phyloP scores from a whole-genome alignment of 2,329 filamentous ascomycete genomes.

The Cercospora sp. region DNA sequence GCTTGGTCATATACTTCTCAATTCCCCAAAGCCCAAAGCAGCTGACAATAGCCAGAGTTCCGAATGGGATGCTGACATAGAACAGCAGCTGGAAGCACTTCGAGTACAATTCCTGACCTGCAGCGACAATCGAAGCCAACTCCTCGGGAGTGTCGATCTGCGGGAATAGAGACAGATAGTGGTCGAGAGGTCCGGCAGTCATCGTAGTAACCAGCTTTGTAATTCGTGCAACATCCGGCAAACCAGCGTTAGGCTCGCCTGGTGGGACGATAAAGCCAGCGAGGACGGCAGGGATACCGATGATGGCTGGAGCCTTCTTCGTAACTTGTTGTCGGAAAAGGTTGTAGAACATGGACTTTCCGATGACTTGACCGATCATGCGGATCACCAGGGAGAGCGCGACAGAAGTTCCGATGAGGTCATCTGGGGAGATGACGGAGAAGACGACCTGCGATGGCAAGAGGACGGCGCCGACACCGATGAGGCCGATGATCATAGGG shows the following conservation, averaged over 20 bases:
- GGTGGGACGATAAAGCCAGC: slow-evolving; percentile 9
- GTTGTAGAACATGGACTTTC: slow-evolving; percentile 48
- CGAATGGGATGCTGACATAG: slow-evolving; percentile 25
- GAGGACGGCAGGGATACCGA: slow-evolving; percentile 20
- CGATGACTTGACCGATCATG: slow-evolving; percentile 64
- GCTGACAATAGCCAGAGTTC: slow-evolving; percentile 19
- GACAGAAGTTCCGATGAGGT: slow-evolving; percentile 67
- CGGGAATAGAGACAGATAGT: slow-evolving; percentile 23
- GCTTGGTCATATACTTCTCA: slow-evolving; percentile 23
- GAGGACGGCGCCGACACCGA: slow-evolving; percentile 67
- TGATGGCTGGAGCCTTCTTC: slow-evolving; percentile 49
- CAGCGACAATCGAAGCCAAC: slow-evolving; percentile 13
- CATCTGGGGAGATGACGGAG: slow-evolving; percentile 67
- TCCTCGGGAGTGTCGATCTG: slow-evolving; percentile 19
- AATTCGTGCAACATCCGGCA: slow-evolving; percentile 12
- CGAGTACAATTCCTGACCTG: slow-evolving; percentile 27
- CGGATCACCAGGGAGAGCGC: slow-evolving; percentile 67
- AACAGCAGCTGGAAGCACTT: slow-evolving; percentile 27
- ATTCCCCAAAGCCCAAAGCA: slow-evolving; percentile 24
- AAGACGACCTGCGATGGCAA: slow-evolving; percentile 65
- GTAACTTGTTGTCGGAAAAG: slow-evolving; percentile 46
- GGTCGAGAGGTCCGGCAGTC: slow-evolving; percentile 21
- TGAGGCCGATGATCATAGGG: slow-evolving; percentile 58
- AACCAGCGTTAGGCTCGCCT: neutral
- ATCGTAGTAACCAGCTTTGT: slow-evolving; percentile 18